Base-by-base conservation (phyloP, 2,329 filamentous ascomycete genomes). In the Penicillium vulpinum region DNA sequence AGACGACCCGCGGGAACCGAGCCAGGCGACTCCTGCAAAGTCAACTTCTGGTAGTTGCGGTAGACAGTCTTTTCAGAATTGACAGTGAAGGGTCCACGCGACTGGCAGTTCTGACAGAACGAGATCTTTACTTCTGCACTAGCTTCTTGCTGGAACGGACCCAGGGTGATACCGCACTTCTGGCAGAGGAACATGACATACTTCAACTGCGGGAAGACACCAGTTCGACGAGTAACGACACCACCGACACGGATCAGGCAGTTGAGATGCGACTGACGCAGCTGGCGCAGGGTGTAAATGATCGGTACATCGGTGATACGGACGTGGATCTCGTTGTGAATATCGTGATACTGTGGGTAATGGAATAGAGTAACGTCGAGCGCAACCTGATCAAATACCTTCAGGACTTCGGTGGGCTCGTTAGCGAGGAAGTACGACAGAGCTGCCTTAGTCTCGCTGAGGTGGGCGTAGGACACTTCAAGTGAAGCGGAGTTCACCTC, bases 31-130 rank as follows among this genome's bases (percentile, higher is more conserved):
- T 99, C 94, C 71, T 99, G 94, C 13, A 99, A 83, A 0, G 94
- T 99, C 67, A 99, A 81, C 73, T 97, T 99, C 75, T 99, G 94
- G 77, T 97, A 99, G 76, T 99, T 99, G 61, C 94, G 89, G 78
- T 99, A 99, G 16, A 99, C 90, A 0, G 94, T 99, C 81, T 96
- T 95, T 73, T 97, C 94, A 4, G 92, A 94, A 78, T 97, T 97
- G 63, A 99, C 81, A 0, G 88, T 96, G 71, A 99, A 99, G 0
- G 94, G 95, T 0, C 94, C 94, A 39, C 91, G 88, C 38, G 91
- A 95, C 77, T 97, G 93, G 77, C 94, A 99, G 73, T 90, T 94
- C 72, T 97, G 93, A 73, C 94, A 99, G 80, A 90, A 99, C 0
- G 90, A 91, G 66, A 99, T 91, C 77, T 93, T 96, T 71, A 99